A percentile compares a stretch with the other conserved stretches of the same genome.
Conservation (phyloP, 2,329 filamentous ascomycete genomes). For the Clonostachys byssicola region DNA sequence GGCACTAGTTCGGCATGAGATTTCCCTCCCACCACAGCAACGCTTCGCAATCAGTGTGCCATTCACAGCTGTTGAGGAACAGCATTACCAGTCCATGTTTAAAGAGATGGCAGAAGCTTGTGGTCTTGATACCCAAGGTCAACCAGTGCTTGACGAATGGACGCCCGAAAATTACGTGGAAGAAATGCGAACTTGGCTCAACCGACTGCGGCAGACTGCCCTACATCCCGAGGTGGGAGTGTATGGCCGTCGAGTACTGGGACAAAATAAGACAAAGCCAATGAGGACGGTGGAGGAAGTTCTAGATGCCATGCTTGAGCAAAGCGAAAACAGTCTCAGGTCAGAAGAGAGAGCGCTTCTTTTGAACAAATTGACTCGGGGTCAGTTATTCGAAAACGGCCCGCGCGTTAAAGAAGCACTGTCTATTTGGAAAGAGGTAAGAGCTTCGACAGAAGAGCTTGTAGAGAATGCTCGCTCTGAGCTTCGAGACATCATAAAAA, state of each 20-base stretch:
- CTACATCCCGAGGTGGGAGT: constrained; percentile 80
- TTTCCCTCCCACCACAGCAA: constrained; percentile 76
- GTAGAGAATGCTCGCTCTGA: constrained; percentile 63
- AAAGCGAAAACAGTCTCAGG: constrained; percentile 65
- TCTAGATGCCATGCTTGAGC: constrained; percentile 85
- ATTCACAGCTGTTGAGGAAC: constrained; percentile 86
- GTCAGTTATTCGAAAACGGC: constrained; percentile 77
- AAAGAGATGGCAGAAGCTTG: constrained; percentile 69
- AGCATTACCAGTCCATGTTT: constrained; percentile 78
- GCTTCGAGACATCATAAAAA: constrained; percentile 42
- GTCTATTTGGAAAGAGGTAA: constrained; percentile 60
- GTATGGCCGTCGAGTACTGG: constrained; percentile 59
- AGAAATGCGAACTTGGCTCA: constrained; percentile 75
- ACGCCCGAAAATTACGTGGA: constrained; percentile 60
- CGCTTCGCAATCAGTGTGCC: constrained; percentile 85
- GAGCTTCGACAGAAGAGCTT: constrained; percentile 41
- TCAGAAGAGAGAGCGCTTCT: constrained; percentile 66
- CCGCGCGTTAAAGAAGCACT: constrained; percentile 65
- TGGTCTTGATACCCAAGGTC: constrained; percentile 60
- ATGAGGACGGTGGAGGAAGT: constrained; percentile 83
- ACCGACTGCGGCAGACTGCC: constrained; percentile 74
- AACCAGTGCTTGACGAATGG: constrained; percentile 59
- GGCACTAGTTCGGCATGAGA: constrained; percentile 70
- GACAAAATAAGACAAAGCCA: constrained; percentile 57
- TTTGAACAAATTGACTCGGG: constrained; percentile 59